phyloP scores from a whole-genome alignment of 495 filamentous ascomycete genomes.

The Lepraria neglecta region DNA sequence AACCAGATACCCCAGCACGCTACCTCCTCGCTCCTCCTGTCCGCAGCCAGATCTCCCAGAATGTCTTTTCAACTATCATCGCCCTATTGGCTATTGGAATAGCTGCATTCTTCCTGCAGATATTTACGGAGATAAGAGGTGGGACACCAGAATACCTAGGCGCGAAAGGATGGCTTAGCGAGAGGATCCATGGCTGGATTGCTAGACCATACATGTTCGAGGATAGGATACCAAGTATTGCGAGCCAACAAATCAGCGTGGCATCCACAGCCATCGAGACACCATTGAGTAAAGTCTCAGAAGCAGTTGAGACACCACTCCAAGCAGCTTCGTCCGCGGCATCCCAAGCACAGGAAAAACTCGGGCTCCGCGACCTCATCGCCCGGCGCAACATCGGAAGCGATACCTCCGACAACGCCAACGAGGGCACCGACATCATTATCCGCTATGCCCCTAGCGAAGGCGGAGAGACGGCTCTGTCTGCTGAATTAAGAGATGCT shows the following conservation, averaged over 20 bases:
- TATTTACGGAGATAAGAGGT: constrained; percentile 61
- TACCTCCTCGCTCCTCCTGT: constrained; percentile 61
- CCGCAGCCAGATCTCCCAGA: constrained; percentile 39
- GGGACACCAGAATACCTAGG: constrained; percentile 52
- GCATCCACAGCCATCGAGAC: background rate
- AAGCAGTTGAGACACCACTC: constrained; percentile 9
- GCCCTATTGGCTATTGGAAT: constrained; percentile 49
- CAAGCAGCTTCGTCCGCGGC: constrained; percentile 2
- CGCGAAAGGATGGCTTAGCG: constrained; percentile 41
- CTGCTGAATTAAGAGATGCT: constrained; percentile 5
- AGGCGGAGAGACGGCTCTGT: constrained; percentile 27
- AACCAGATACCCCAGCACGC: constrained; percentile 38
- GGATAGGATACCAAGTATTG: constrained; percentile 8
- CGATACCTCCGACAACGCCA: constrained; percentile 12
- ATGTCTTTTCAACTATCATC: constrained; percentile 42
- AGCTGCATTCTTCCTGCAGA: constrained; percentile 56
- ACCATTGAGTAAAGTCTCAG: constrained; percentile 8
- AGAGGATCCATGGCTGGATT: constrained; percentile 32
- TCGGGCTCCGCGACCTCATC: constrained; percentile 24
- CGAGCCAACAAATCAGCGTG: background rate
- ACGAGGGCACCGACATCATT: constrained; percentile 19
- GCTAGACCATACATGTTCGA: constrained; percentile 33
- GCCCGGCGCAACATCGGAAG: constrained; percentile 15
- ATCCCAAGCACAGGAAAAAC: constrained; percentile 6
- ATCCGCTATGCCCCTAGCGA: constrained; percentile 26